Percentiles rank a stretch among this genome's conserved stretches.
These are phyloP conservation scores for Narthecium ossifragum DNA, from an alignment of 106 monocot genomes.

Conservation along the genomic window DNA sequence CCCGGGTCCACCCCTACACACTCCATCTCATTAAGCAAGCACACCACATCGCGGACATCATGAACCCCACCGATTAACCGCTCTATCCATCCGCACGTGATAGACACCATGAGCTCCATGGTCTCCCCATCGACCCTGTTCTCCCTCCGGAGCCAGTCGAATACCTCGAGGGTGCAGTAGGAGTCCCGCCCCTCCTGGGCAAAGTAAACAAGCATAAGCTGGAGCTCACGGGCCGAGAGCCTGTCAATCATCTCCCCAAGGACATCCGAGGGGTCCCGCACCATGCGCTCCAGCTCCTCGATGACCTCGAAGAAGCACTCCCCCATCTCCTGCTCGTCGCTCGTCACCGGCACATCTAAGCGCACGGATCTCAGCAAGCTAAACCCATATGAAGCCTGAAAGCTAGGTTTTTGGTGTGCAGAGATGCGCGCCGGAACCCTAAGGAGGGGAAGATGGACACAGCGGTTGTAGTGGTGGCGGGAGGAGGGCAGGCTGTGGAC, in stretches of 20 bases:
- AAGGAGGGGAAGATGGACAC: neutral
- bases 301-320: constrained; percentile 66
- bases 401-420: too few species aligned
- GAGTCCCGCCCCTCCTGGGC: constrained; percentile 87
- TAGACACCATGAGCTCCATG: constrained; percentile 93
- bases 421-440: neutral
- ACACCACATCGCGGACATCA: constrained; percentile 59
- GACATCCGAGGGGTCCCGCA: constrained; percentile 66
- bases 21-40: constrained; percentile 86
- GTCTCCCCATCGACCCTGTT: constrained; percentile 83
- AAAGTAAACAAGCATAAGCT: constrained; percentile 93
- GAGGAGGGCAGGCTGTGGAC: neutral
- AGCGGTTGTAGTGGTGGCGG: neutral
- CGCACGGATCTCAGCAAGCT: constrained; percentile 18
- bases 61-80: constrained; percentile 48
- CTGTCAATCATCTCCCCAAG: constrained; percentile 55
- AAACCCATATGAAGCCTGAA: neutral
- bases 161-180: constrained; percentile 93
- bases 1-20: constrained; percentile 84
- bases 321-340: constrained; percentile 31
- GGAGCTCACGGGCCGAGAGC: constrained; percentile 81
- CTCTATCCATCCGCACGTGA: constrained; percentile 87
- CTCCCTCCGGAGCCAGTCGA: constrained; percentile 83
- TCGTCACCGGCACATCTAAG: constrained; percentile 30
- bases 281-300: constrained; percentile 79